phyloP scores from a whole-genome alignment of 768 basidiomycete genomes.

The Kwoniella pini region DNA sequence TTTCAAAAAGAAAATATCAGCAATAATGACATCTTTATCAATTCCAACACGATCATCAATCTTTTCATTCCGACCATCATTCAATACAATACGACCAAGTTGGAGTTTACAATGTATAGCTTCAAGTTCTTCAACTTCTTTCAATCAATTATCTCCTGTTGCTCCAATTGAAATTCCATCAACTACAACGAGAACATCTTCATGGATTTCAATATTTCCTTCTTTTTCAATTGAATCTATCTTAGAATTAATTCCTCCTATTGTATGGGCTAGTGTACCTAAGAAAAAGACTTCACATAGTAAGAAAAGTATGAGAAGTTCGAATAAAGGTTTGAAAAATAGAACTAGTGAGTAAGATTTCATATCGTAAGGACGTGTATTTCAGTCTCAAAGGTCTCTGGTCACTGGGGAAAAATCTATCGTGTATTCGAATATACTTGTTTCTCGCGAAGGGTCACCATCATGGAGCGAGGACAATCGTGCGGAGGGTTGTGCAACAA shows the following conservation, averaged over 20 bases:
- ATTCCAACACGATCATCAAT: conserved; percentile 6
- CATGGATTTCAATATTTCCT: conserved; percentile 43
- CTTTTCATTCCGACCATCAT: conserved; percentile 8
- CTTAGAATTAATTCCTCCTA: conserved; percentile 77
- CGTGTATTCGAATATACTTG: no score
- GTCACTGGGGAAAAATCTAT: no score
- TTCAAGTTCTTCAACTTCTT: conserved; percentile 19
- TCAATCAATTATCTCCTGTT: conserved; percentile 3
- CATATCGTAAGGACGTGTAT: no score
- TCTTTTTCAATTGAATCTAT: conserved; percentile 58
- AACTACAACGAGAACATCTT: conserved; percentile 4
- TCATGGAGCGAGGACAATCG: no score
- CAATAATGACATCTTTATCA: conserved; percentile 21
- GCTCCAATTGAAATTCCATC: conserved; percentile 2
- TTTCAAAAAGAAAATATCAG: background rate
- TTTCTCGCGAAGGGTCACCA: no score
- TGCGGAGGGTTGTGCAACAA: no score
- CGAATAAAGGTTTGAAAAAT: conserved; percentile 93
- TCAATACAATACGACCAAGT: conserved; percentile 23
- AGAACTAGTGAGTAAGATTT: conserved; percentile 72
- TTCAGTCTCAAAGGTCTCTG: no score
- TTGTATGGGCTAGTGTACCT: conserved; percentile 80
- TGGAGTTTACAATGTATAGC: conserved; percentile 40
- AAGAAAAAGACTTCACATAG: conserved; percentile 93
- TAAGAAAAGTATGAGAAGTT: conserved; percentile 88